A percentile compares a stretch with the other conserved stretches of the same genome.
phyloP scores from a whole-genome alignment of 257 asterid genomes.

The Nicotiana knightiana region DNA sequence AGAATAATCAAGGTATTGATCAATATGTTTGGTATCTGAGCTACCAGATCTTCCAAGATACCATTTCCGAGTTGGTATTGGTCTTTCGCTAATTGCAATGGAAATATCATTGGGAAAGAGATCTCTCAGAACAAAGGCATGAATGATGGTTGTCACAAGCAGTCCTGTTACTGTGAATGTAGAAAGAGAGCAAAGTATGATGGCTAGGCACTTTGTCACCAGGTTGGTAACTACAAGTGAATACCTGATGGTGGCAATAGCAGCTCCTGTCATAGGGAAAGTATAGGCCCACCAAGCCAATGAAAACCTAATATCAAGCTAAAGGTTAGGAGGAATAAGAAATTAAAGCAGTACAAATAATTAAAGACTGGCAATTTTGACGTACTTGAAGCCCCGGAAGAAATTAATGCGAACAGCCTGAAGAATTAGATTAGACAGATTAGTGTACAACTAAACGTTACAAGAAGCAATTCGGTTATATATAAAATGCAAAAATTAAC shows the following conservation, averaged over 20 bases:
- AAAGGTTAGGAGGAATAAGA: not conserved
- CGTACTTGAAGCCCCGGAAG: constrained; percentile 75
- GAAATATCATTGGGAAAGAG: constrained; percentile 74
- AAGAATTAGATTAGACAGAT: not conserved
- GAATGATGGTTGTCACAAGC: constrained; percentile 59
- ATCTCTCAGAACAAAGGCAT: constrained; percentile 52
- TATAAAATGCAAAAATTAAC: not conserved
- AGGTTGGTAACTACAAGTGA: constrained; percentile 35
- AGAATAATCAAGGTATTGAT: constrained; percentile 40
- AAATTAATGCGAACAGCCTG: constrained; percentile 85
- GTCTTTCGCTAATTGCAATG: constrained; percentile 59
- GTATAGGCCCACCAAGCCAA: constrained; percentile 98
- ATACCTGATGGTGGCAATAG: constrained; percentile 60
- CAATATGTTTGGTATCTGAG: constrained; percentile 28
- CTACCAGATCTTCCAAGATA: constrained; percentile 30
- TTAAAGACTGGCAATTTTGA: not conserved
- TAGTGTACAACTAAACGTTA: not conserved
- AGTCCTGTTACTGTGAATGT: constrained; percentile 50
- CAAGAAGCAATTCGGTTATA: no score
- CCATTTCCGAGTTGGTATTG: constrained; percentile 34
- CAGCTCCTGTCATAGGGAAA: constrained; percentile 84
- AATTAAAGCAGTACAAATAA: not conserved
- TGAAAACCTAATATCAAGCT: constrained; percentile 40
- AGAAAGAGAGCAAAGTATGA: constrained; percentile 40
- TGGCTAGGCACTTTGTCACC: constrained; percentile 32